A percentile compares a stretch with the other conserved stretches of the same genome.
Evolutionary conservation across 2,329 filamentous ascomycete species (phyloP).

Genomic region (Lasiodiplodia citricola): DNA sequence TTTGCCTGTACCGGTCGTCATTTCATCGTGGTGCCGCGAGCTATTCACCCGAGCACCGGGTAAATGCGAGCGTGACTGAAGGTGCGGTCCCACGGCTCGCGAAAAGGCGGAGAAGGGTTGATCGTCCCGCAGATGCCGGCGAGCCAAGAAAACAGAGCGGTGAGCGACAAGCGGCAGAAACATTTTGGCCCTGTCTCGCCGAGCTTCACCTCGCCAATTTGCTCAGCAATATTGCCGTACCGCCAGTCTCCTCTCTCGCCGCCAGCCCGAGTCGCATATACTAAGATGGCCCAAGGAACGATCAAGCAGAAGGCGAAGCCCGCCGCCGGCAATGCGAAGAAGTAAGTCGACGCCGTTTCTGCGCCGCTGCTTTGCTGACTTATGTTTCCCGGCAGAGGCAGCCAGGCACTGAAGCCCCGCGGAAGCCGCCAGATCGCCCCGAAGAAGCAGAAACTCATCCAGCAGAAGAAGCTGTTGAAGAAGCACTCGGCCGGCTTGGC

Average conservation of each 20-base stretch:
- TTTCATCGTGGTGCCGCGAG: neutral
- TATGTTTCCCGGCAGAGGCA: conserved; percentile 28
- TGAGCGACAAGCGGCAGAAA: neutral
- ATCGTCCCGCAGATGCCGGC: neutral
- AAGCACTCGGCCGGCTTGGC: conserved; percentile 68
- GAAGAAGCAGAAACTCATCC: conserved; percentile 66
- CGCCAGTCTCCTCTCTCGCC: neutral
- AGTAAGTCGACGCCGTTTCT: conserved; percentile 7
- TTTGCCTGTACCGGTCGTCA: neutral
- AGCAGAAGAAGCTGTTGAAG: conserved; percentile 68
- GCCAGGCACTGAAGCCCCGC: conserved; percentile 56
- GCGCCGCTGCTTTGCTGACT: conserved; percentile 34
- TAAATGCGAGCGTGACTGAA: conserved; percentile 1
- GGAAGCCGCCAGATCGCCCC: conserved; percentile 69
- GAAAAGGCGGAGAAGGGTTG: conserved; percentile 1
- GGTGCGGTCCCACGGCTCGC: conserved; percentile 6
- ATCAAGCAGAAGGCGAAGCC: conserved; percentile 52
- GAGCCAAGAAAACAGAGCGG: neutral
- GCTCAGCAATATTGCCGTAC: neutral
- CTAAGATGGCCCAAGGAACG: conserved; percentile 54
- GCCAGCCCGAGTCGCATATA: neutral
- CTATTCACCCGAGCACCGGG: conserved; percentile 15
- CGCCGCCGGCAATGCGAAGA: conserved; percentile 13
- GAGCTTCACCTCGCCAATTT: neutral
- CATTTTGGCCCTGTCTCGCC: neutral